phyloP scores from a whole-genome alignment of 176 grass and related monocot species.

The Lolium multiflorum region DNA sequence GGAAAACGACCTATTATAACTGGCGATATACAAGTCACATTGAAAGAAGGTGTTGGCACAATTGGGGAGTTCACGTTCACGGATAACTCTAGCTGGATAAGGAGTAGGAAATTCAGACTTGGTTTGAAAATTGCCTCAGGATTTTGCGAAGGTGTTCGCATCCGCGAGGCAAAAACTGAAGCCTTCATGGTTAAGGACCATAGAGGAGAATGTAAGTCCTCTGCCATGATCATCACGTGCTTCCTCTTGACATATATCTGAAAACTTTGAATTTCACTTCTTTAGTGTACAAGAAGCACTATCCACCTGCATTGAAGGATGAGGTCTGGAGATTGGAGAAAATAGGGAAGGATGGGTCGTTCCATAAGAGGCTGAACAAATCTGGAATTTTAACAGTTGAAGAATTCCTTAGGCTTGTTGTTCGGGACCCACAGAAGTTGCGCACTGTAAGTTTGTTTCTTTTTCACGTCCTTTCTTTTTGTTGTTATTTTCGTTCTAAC shows the following conservation, averaged over 20 bases:
- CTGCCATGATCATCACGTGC: constrained; percentile 13
- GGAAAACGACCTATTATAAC: constrained; percentile 82
- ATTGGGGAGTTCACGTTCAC: constrained; percentile 85
- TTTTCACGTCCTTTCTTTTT: neutral
- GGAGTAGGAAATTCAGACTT: constrained; percentile 88
- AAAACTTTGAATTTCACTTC: constrained; percentile 47
- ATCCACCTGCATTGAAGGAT: constrained; percentile 86
- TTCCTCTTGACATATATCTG: constrained; percentile 32
- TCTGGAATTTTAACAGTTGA: constrained; percentile 75
- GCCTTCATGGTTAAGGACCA: constrained; percentile 93
- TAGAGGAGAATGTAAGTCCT: constrained; percentile 83
- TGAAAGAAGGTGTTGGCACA: constrained; percentile 87
- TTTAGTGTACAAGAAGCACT: constrained; percentile 95
- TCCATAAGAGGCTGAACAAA: constrained; percentile 83
- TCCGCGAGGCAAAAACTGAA: constrained; percentile 87
- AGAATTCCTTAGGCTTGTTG: constrained; percentile 80
- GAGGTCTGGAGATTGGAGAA: constrained; percentile 97
- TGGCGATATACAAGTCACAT: constrained; percentile 79
- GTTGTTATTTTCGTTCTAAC: constrained; percentile 28
- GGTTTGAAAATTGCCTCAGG: constrained; percentile 70
- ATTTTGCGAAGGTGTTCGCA: constrained; percentile 57
- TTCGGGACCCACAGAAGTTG: constrained; percentile 71
- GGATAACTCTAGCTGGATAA: constrained; percentile 98
- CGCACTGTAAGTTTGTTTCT: constrained; percentile 65
- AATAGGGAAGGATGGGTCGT: constrained; percentile 91